These are phyloP conservation scores for Diaporthe aspalathi DNA, from an alignment of 2,329 filamentous ascomycete species.

Conservation along the genomic window DNA sequence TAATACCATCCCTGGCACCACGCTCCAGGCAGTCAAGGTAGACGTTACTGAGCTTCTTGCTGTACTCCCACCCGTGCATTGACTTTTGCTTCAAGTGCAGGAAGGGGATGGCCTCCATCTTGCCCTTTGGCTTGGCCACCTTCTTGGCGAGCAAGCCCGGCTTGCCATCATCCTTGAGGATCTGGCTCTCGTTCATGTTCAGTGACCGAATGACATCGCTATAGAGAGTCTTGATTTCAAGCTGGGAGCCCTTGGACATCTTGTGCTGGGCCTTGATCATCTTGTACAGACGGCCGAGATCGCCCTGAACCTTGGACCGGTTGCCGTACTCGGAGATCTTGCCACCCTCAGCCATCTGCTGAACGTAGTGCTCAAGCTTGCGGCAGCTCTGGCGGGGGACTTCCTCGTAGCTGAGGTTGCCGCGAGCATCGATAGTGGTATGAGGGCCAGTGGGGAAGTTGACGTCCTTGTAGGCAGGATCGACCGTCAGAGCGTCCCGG, in stretches of 20 bases:
- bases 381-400: conserved; percentile 87
- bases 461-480: conserved; percentile 97
- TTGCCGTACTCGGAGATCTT: conserved; percentile 99
- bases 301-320: conserved; percentile 96
- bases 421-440: conserved; percentile 90
- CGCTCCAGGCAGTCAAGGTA: conserved; percentile 94
- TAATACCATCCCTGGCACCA: conserved; percentile 87
- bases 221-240: conserved; percentile 96
- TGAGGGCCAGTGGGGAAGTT: conserved; percentile 90
- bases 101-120: conserved; percentile 98
- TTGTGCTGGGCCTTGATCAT: conserved; percentile 99
- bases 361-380: conserved; percentile 98
- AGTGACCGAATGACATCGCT: conserved; percentile 93
- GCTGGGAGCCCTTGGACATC: conserved; percentile 93
- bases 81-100: conserved; percentile 95
- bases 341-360: conserved; percentile 97
- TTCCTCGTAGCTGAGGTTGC: conserved; percentile 93
- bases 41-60: conserved; percentile 94
- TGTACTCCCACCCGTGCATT: conserved; percentile 97
- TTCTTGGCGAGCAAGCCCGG: conserved; percentile 61
- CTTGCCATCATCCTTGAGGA: conserved; percentile 86
- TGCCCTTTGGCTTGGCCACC: conserved; percentile 79
- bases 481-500: conserved; percentile 84
- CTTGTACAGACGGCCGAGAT: conserved; percentile 95
- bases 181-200: conserved; percentile 98